A percentile compares a stretch with the other conserved stretches of the same genome.
phyloP scores from a whole-genome alignment of 148 eudicot species.

The Bassia scoparia region DNA sequence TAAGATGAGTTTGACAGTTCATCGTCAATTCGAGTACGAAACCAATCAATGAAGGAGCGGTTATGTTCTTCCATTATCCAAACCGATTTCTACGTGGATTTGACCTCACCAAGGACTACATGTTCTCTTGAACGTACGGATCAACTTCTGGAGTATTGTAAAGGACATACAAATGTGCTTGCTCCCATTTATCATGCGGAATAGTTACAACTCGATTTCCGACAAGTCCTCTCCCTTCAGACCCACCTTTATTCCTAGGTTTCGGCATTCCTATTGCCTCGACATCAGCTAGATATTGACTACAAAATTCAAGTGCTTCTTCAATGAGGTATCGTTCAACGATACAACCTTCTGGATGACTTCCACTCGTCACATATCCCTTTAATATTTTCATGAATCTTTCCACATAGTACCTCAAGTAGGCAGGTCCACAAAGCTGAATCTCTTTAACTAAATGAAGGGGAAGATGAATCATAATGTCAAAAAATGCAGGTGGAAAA shows the following conservation, averaged over 20 bases:
- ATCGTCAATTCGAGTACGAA: not conserved
- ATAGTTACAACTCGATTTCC: not conserved
- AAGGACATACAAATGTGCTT: not conserved
- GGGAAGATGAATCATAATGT: conserved; percentile 18
- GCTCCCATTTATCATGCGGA: not conserved
- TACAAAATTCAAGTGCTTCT: not conserved
- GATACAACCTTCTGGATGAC: not conserved
- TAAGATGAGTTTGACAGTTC: not conserved
- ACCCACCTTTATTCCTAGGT: not conserved
- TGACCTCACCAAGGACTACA: not conserved
- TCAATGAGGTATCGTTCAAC: not conserved
- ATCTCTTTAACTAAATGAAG: conserved; percentile 4
- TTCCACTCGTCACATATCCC: not conserved
- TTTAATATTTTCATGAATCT: not conserved
- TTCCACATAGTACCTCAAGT: not conserved
- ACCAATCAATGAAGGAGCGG: not conserved
- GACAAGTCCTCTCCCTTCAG: not conserved
- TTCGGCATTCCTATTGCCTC: not conserved
- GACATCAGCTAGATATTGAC: not conserved
- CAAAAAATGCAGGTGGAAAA: conserved; percentile 23
- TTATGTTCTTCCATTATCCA: not conserved
- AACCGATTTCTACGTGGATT: not conserved
- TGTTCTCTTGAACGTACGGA: not conserved
- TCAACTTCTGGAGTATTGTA: not conserved
- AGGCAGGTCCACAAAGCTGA: not conserved